These are phyloP conservation scores for Penicillium sp. DNA, from an alignment of 2,329 filamentous ascomycete genomes.

Conservation along the genomic window DNA sequence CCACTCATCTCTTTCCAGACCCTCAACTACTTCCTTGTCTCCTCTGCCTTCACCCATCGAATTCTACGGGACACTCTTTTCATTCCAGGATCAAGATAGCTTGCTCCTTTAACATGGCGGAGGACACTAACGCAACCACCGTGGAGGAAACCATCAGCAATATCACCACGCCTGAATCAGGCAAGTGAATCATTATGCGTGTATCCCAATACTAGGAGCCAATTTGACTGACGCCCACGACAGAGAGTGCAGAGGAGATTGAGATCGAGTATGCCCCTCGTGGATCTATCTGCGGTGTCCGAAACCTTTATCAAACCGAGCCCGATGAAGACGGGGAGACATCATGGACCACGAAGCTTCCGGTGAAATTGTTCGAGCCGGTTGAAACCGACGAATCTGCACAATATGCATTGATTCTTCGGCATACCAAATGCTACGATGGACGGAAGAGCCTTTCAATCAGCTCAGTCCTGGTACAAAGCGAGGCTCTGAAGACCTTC, in stretches of 20 bases:
- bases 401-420: constrained; percentile 66
- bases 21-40: not conserved
- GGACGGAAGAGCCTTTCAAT: constrained; percentile 66
- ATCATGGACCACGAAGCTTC: constrained; percentile 63
- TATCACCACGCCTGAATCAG: not conserved
- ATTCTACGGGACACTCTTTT: not conserved
- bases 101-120: not conserved
- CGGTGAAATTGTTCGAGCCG: constrained; percentile 61
- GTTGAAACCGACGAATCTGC: constrained; percentile 67
- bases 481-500: constrained; percentile 63
- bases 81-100: not conserved
- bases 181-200: not conserved
- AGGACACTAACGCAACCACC: not conserved
- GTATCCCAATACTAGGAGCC: not conserved
- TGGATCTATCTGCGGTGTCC: constrained; percentile 48
- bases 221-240: not conserved
- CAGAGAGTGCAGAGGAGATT: not conserved
- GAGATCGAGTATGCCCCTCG: constrained; percentile 25
- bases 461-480: constrained; percentile 69
- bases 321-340: constrained; percentile 58
- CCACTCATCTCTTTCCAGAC: not conserved
- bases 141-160: not conserved
- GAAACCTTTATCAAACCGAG: constrained; percentile 58
- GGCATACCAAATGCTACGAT: constrained; percentile 64
- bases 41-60: not conserved